Base-by-base conservation (phyloP, 176 grass and related monocot species). In the Elymus sibiricus region DNA sequence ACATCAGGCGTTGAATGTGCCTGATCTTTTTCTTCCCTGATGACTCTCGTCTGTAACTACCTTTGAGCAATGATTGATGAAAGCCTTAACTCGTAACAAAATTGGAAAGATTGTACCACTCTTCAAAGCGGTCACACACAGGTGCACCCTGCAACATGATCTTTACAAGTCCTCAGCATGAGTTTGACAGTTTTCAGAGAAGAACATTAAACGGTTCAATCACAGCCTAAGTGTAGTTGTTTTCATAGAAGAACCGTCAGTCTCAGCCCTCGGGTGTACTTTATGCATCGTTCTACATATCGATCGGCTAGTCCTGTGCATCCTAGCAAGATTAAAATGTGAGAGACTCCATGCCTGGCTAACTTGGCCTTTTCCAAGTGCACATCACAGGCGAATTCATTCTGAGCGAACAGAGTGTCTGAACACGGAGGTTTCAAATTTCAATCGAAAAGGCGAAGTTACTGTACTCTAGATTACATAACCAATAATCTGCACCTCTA, bases 41-140 rank as follows among this genome's bases (percentile, higher is more conserved):
- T 31, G n/a, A 56, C 70, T 85, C 13, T 85, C 46, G 15, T 55
- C 4, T 68, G 44, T 58, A 43, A 56, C 63, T 26, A 78, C 46
- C 22, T 70, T 67, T 78, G 44, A 59, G 53, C 67, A 83, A 79
- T 87, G 14, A 87, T 60, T 67, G 56, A 53, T 6, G 7, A 7
- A 32, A 58, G 58, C 17, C 46, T 78, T 37, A 58, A 65, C 55
- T 79, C 42, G 21, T 63, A 64, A 42, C 24, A 28, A 64, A 1
- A 12, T 24, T 40, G 35, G 9, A 71, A 71, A 1, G n/a, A 40
- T 71, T 16, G 3, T 21, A 16, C 32, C 19, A 2, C 14, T 70
- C 66, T 70, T 70, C 32, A 39, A 11, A 38, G 4, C 49, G 4
- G 17, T 19, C 67, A 22, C 9, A 7, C 27, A 31, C 7, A 7